Evolutionary conservation across 768 basidiomycete genomes (phyloP).

Genomic region (Russula vinacea): DNA sequence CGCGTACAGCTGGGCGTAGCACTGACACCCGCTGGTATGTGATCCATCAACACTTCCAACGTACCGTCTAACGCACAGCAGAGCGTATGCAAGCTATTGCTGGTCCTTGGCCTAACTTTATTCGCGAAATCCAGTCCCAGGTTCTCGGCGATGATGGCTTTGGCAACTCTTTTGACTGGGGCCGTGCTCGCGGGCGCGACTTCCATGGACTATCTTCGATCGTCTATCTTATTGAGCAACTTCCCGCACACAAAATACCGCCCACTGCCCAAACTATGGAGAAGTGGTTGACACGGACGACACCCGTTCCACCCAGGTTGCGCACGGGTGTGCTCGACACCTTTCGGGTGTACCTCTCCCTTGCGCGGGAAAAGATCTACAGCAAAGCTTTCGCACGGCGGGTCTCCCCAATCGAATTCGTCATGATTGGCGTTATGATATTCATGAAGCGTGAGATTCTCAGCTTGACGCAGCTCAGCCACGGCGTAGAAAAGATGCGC

Average conservation of each 20-base stretch:
- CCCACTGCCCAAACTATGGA: conserved; percentile 32
- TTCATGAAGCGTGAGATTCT: conserved; percentile 45
- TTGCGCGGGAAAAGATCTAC: conserved; percentile 42
- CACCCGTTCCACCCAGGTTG: conserved; percentile 36
- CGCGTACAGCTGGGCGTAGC: conserved; percentile 79
- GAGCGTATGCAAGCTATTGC: conserved; percentile 69
- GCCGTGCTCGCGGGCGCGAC: conserved; percentile 39
- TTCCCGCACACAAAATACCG: conserved; percentile 27
- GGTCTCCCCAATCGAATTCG: conserved; percentile 68
- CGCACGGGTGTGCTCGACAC: conserved; percentile 40
- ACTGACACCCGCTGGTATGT: conserved; percentile 61
- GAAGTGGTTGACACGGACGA: conserved; percentile 33
- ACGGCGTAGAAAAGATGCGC: conserved; percentile 52
- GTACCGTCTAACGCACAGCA: conserved; percentile 30
- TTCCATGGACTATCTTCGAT: conserved; percentile 38
- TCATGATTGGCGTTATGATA: conserved; percentile 54
- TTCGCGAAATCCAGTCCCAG: conserved; percentile 51
- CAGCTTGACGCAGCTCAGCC: conserved; percentile 42
- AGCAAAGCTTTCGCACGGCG: conserved; percentile 38
- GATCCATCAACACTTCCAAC: not conserved
- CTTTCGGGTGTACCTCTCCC: conserved; percentile 46
- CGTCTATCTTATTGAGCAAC: conserved; percentile 36
- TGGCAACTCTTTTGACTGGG: conserved; percentile 37
- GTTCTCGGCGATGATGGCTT: conserved; percentile 44
- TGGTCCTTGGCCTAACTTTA: conserved; percentile 54